Evolutionary conservation across 768 basidiomycete genomes (phyloP), one percentile per base, ranked within the genome.

Genomic region (Aureoboletus auriporus): DNA sequence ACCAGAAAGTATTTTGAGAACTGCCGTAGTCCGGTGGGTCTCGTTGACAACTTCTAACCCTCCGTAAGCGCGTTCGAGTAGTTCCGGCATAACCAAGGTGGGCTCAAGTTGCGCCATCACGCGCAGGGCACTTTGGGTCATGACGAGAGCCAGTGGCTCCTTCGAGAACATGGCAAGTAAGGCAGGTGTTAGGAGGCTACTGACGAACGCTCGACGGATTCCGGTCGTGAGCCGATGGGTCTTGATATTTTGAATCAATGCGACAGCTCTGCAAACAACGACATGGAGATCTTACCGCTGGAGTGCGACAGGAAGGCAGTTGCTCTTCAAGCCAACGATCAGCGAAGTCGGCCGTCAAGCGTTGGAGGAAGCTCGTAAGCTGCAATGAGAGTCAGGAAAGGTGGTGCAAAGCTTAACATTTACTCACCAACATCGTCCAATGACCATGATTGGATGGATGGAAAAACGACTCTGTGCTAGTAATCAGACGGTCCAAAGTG

Each of bases 1-100:
- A 2, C 82, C 84, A 16, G 87, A 79, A 27, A 97, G 76, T 64
- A 89, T 87, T 44, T 86, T 89, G 39, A 97, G 74, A 9, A 92
- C 90, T 1, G 94, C 89, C 2, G 92, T 93, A 5, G 94, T 96
- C 35, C 94, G 75, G 64, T 96, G 92, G 0, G 95, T 98, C 74
- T 97, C 94, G 54, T 94, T 93, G 14, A 97, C 79, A 10, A 86
- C 84, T 63, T 96, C 93, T n/a, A 98, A 72, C 0, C 93, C 93
- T 33, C 87, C 78, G 53, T 95, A 93, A 1, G 92, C 91, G 28
- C 93, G 81, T 59, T 96, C 94, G 20, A 98, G 75, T 11, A 97
- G 73, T 36, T 92, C 85, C 3, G 93, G 93, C 83, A 98, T 87
- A 57, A 97, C 78, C 30, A 95, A 70, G 14, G 76, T 73, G 0